Conservation (phyloP, 2,329 filamentous ascomycete species). For the Chlorencoelia australis region DNA sequence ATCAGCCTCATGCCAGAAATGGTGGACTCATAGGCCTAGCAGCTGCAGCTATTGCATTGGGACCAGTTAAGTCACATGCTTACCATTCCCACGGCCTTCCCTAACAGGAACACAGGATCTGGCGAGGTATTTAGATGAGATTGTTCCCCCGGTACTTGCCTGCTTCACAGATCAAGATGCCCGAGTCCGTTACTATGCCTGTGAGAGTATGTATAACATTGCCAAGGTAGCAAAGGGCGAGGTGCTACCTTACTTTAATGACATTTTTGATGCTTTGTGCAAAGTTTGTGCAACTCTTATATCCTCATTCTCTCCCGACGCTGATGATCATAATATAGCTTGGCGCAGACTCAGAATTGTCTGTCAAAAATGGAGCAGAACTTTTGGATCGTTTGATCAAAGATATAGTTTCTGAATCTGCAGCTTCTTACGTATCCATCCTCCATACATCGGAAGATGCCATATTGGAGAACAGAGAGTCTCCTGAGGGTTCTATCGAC, state of each 20-base stretch:
- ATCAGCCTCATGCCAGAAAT: constrained; percentile 93
- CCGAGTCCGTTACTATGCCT: constrained; percentile 92
- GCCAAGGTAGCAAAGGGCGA: constrained; percentile 98
- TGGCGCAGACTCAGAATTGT: constrained; percentile 89
- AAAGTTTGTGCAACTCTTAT: constrained; percentile 60
- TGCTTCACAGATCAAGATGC: constrained; percentile 99
- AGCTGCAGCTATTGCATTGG: constrained; percentile 89
- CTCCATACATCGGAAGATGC: constrained; percentile 54
- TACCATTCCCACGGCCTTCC: background rate
- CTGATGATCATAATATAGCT: constrained; percentile 43
- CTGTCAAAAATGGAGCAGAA: constrained; percentile 96
- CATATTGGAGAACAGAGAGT: constrained; percentile 37
- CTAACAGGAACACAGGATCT: constrained; percentile 53
- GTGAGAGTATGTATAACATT: constrained; percentile 99
- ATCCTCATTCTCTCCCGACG: background rate
- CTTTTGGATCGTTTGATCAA: constrained; percentile 90
- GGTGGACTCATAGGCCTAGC: constrained; percentile 92
- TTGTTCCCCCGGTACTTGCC: constrained; percentile 90
- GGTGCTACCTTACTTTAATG: constrained; percentile 94
- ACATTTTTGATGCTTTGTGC: constrained; percentile 93
- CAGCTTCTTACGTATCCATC: constrained; percentile 87
- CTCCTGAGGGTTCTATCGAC: constrained; percentile 34
- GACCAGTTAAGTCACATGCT: constrained; percentile 46
- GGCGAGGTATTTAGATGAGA: constrained; percentile 81
- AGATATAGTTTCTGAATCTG: constrained; percentile 91